A percentile compares a stretch with the other conserved stretches of the same genome.
Evolutionary conservation across 2,329 filamentous ascomycete species (phyloP).

Genomic region (Apiospora rasikravindrae): DNA sequence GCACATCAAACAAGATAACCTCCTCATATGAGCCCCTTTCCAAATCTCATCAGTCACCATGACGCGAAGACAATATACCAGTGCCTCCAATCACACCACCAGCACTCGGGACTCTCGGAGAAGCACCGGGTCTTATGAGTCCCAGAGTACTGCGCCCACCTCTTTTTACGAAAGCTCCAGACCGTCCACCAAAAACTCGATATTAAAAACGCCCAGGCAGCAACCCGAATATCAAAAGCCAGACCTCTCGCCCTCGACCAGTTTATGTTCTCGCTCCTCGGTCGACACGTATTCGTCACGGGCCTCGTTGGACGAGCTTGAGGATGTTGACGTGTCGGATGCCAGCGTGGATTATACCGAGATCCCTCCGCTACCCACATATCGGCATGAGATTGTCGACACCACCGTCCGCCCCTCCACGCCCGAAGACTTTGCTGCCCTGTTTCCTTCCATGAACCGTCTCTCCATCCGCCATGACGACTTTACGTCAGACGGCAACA

Average conservation of each 20-base stretch:
- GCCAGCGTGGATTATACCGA: slow-evolving; percentile 39
- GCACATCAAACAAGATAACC: slow-evolving; percentile 26
- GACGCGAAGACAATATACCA: slow-evolving; percentile 41
- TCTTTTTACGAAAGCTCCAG: slow-evolving; percentile 49
- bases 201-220: slow-evolving; percentile 28
- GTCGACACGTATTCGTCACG: slow-evolving; percentile 81
- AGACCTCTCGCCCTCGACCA: slow-evolving; percentile 48
- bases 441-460: slow-evolving; percentile 85
- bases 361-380: slow-evolving; percentile 62
- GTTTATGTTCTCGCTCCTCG: slow-evolving; percentile 61
- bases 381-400: slow-evolving; percentile 66
- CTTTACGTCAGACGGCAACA: slow-evolving; percentile 87
- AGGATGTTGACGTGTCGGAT: slow-evolving; percentile 42
- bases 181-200: slow-evolving; percentile 44
- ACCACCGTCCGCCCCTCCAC: slow-evolving; percentile 76
- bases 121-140: slow-evolving; percentile 53
- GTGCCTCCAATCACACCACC: slow-evolving; percentile 42
- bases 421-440: slow-evolving; percentile 78
- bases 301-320: slow-evolving; percentile 64
- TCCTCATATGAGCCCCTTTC: slow-evolving; percentile 21
- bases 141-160: slow-evolving; percentile 53
- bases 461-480: slow-evolving; percentile 89
- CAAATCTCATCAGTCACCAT: slow-evolving; percentile 38
- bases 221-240: slow-evolving; percentile 33
- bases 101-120: slow-evolving; percentile 46